Conservation (phyloP, 352 stramenopile species). For the Globisporangium spinosum region DNA sequence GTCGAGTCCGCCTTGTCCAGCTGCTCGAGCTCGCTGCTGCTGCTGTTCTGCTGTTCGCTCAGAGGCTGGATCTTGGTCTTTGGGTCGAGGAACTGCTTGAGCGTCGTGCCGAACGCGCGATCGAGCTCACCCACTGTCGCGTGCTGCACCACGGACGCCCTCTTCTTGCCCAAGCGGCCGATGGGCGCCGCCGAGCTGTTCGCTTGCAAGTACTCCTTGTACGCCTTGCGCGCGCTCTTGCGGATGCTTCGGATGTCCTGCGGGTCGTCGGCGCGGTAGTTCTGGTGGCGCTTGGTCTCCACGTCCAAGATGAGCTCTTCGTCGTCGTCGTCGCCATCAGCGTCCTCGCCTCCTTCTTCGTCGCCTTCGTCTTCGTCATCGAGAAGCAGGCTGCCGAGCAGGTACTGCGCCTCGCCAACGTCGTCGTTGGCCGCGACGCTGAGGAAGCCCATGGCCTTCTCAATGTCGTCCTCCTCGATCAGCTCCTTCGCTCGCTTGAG, state of each 20-base stretch:
- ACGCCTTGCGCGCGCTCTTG: conserved; percentile 68
- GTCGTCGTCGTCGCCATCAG: conserved; percentile 2
- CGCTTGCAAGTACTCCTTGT: conserved; percentile 67
- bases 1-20: conserved; percentile 45
- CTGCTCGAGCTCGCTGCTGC: conserved; percentile 19
- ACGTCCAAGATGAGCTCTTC: conserved; percentile 62
- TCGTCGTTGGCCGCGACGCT: conserved; percentile 59
- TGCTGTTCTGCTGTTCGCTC: conserved; percentile 22
- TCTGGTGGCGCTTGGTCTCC: conserved; percentile 61
- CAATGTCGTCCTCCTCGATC: conserved; percentile 52
- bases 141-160: conserved; percentile 19
- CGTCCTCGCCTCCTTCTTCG: conserved; percentile 13
- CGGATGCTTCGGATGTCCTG: conserved; percentile 73
- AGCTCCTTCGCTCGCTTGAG: conserved; percentile 58
- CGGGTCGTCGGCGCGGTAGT: conserved; percentile 37
- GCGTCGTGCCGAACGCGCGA: conserved; percentile 65
- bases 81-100: conserved; percentile 67
- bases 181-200: conserved; percentile 25
- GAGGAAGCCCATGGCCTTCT: conserved; percentile 55
- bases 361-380: conserved; percentile 36
- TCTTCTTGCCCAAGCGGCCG: conserved; percentile 25
- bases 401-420: conserved; percentile 68
- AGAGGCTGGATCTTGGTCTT: conserved; percentile 49
- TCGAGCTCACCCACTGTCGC: conserved; percentile 57
- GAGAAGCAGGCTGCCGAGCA: conserved; percentile 61